A percentile compares a stretch with the other conserved stretches of the same genome.
Evolutionary conservation across 257 asterid species (phyloP).

Genomic region (Fraxinus excelsior): DNA sequence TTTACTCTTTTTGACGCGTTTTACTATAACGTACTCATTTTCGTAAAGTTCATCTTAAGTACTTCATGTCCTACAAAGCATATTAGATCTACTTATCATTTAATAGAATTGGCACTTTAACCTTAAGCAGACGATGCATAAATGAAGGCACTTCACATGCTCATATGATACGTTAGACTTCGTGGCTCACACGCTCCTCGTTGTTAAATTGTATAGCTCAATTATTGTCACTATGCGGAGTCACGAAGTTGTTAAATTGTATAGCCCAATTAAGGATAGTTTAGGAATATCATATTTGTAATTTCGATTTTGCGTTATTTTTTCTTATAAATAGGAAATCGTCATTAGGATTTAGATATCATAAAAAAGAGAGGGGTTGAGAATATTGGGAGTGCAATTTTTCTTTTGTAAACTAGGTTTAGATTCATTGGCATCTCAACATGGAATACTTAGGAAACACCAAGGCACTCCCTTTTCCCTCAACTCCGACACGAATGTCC

Average conservation of each 20-base stretch:
- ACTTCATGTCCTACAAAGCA: neutral
- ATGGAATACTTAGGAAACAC: slow-evolving; percentile 35
- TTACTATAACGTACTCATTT: neutral
- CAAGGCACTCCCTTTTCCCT: slow-evolving; percentile 28
- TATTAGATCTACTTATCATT: neutral
- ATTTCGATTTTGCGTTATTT: no score
- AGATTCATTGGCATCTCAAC: slow-evolving; percentile 19
- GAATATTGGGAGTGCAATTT: no score
- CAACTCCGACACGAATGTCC: slow-evolving; percentile 55
- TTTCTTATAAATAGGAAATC: no score
- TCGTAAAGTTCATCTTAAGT: neutral
- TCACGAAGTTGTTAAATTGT: no score
- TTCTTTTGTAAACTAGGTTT: neutral
- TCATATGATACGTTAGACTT: neutral
- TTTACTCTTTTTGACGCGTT: neutral
- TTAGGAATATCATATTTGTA: no score
- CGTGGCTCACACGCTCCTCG: neutral
- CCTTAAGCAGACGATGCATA: neutral
- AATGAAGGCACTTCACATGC: neutral
- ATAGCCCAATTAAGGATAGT: no score
- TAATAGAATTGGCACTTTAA: neutral
- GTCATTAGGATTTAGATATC: no score
- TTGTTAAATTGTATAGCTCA: no score
- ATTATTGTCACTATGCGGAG: no score
- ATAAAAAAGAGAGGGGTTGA: no score